These are phyloP conservation scores for Paecilomyces variotii DNA, from an alignment of 2,329 filamentous ascomycete species.

Conservation along the genomic window DNA sequence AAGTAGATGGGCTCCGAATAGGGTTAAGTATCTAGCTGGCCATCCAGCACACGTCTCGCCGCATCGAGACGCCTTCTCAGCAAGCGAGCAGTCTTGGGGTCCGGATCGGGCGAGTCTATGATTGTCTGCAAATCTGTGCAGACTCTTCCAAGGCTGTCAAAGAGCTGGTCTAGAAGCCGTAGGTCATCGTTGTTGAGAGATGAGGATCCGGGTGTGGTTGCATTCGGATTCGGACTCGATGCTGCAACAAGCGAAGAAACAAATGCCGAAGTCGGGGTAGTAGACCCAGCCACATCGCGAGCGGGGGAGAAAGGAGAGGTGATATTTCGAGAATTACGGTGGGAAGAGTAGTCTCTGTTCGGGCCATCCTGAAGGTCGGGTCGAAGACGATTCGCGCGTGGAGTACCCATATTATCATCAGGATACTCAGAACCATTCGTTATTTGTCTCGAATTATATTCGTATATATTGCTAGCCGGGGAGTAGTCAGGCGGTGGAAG, in stretches of 20 bases:
- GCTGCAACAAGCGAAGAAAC: slow-evolving; percentile 13
- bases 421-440: slow-evolving; percentile 3
- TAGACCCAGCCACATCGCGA: slow-evolving; percentile 4
- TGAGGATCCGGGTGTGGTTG: slow-evolving; percentile 7
- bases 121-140: slow-evolving; percentile 43
- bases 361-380: background rate
- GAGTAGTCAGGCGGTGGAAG: background rate
- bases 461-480: background rate
- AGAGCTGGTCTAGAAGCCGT: slow-evolving; percentile 48
- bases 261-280: slow-evolving; percentile 9
- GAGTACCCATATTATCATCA: slow-evolving; percentile 13
- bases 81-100: slow-evolving; percentile 48
- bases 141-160: slow-evolving; percentile 43
- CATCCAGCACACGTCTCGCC: slow-evolving; percentile 66
- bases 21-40: slow-evolving; percentile 44
- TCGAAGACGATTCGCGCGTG: slow-evolving; percentile 12
- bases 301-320: slow-evolving; percentile 13
- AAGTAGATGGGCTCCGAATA: background rate
- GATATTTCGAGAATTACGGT: slow-evolving; percentile 4
- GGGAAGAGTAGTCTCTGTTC: background rate
- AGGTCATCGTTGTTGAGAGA: slow-evolving; percentile 47
- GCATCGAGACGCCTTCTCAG: slow-evolving; percentile 66
- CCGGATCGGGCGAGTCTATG: slow-evolving; percentile 46
- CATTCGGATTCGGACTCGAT: slow-evolving; percentile 18
- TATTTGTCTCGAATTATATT: background rate